Conservation (phyloP, 352 stramenopile species). For the Pythium dissotocum region DNA sequence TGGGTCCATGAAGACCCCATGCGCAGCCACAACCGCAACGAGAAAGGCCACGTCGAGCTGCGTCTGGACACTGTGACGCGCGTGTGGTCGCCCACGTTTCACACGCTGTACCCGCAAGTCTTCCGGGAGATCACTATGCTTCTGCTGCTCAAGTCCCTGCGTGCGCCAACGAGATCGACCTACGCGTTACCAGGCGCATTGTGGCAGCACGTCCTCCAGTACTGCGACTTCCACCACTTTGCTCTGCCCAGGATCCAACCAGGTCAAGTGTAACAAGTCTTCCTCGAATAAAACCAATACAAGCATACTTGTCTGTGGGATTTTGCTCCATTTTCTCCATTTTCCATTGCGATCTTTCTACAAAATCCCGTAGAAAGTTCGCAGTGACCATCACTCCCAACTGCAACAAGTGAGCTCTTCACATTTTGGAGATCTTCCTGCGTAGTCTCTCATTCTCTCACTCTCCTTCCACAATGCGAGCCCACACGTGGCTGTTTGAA, state of each 20-base stretch:
- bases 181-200: conserved; percentile 14
- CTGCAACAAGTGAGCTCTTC: neutral
- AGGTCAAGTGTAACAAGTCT: neutral
- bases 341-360: neutral
- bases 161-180: neutral
- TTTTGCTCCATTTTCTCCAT: neutral
- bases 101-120: conserved; percentile 16
- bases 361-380: neutral
- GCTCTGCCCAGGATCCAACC: neutral
- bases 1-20: conserved; percentile 53
- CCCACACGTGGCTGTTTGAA: conserved; percentile 16
- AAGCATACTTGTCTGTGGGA: conserved; percentile 1
- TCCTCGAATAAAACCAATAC: neutral
- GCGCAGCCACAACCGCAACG: conserved; percentile 11
- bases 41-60: conserved; percentile 24
- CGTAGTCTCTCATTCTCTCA: neutral
- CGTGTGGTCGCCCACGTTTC: conserved; percentile 21
- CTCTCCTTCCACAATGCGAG: conserved; percentile 8
- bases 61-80: neutral
- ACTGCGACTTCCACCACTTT: conserved; percentile 30
- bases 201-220: conserved; percentile 27
- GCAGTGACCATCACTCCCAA: neutral
- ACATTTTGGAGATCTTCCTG: neutral
- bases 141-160: conserved; percentile 21
- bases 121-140: conserved; percentile 18